phyloP scores from a whole-genome alignment of 768 basidiomycete species.

The Lactarius psammicola region DNA sequence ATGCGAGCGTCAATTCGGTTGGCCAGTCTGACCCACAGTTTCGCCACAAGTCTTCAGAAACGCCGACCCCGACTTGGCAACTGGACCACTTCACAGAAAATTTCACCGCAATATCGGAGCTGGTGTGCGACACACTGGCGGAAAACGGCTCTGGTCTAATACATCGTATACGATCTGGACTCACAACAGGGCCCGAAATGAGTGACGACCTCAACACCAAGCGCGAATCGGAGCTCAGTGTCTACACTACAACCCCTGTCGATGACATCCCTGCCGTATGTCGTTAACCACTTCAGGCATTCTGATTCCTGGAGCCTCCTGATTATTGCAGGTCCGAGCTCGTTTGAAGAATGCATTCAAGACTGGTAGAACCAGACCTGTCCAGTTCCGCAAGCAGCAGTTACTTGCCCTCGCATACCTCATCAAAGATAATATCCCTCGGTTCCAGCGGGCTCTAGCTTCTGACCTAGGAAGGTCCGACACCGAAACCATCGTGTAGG shows the following conservation, averaged over 20 bases:
- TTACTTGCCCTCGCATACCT: slow-evolving; percentile 72
- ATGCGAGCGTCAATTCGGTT: neutral
- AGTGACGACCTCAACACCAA: neutral
- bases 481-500: slow-evolving; percentile 56
- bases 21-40: too few species aligned
- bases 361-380: slow-evolving; percentile 61
- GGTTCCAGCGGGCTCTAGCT: slow-evolving; percentile 56
- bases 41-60: neutral
- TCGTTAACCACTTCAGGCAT: neutral
- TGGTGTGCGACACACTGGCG: neutral
- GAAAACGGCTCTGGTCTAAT: neutral
- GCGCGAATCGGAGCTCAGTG: neutral
- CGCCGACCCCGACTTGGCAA: neutral
- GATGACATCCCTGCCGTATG: slow-evolving; percentile 33
- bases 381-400: slow-evolving; percentile 72
- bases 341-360: slow-evolving; percentile 57
- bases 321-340: slow-evolving; percentile 48
- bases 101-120: neutral
- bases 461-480: slow-evolving; percentile 63
- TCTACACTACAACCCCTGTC: slow-evolving; percentile 27
- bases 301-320: neutral
- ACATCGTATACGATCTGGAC: neutral
- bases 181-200: neutral
- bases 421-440: slow-evolving; percentile 66
- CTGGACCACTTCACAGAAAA: neutral